Evolutionary conservation across 345 rosid genomes (phyloP).

Genomic region (Nasturtium officinale): DNA sequence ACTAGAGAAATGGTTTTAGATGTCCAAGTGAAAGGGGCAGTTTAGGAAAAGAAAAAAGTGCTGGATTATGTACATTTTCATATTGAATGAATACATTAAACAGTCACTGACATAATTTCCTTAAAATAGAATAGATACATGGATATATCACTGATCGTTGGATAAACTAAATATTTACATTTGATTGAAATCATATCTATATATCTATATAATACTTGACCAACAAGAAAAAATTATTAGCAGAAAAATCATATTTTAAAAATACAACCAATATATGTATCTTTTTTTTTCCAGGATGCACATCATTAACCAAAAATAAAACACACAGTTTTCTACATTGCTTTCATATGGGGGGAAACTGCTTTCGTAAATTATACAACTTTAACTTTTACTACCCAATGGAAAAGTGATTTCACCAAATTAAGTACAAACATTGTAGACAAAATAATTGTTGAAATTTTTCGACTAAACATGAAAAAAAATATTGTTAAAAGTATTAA

Average conservation of each 20-base stretch:
- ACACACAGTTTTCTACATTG: neutral
- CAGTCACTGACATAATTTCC: neutral
- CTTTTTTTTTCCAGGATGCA: neutral
- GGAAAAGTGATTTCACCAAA: neutral
- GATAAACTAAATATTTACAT: conserved; percentile 6
- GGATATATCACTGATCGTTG: conserved; percentile 9
- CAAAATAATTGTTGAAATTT: too few relatives aligned
- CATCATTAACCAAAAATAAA: neutral
- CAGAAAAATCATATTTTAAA: neutral
- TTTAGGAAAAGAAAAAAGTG: neutral
- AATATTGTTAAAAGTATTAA: neutral
- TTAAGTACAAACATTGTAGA: neutral
- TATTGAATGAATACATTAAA: neutral
- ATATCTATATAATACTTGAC: conserved; percentile 11
- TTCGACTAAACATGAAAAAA: neutral
- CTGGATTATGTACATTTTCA: conserved; percentile 24
- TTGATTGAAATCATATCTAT: neutral
- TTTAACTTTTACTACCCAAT: neutral
- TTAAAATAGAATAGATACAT: neutral
- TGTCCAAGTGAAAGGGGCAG: neutral
- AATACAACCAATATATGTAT: neutral
- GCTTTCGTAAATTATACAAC: neutral
- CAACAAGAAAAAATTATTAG: conserved; percentile 16
- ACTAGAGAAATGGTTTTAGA: neutral
- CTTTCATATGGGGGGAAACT: too few relatives aligned